Base-by-base conservation (phyloP, 2,329 filamentous ascomycete genomes). In the Aspergillus arachidicola region DNA sequence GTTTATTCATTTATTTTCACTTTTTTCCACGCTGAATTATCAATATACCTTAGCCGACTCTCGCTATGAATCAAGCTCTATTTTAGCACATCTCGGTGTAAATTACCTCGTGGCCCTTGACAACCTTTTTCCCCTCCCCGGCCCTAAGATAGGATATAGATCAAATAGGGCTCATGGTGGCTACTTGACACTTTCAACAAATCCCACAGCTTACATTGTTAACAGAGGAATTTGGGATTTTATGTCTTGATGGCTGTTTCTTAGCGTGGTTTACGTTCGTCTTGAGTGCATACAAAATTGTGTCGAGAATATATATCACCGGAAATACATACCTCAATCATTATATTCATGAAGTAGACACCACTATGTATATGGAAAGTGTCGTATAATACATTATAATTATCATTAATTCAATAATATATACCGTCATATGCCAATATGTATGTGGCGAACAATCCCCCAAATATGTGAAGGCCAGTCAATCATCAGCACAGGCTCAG, bases 21-120 rank as follows among this genome's bases (percentile, higher is more conserved):
- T 41, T 41, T 41, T 41, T 41, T 16, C 23, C 23, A 36, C 57
- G 62, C 19, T 51, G 28, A 32, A 51, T 32, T 62, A 61, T 53
- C 61, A 62, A 65, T 68, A 69, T 68, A 66, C 60, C 63, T 67
- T 60, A 58, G 57, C 50, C 64, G 58, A 62, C 60, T 67, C 38
- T 67, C 50, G 58, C 53, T 68, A 61, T 64, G 41, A 57, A 62
- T 36, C 43, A 51, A 58, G 16, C 54, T 54, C 21, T 26, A 46
- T 36, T 12, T 26, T n/a, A 23, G 16, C 11, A 43, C 26, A 23
- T 32, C 21, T 41, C 28, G 3, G 12, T 51, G 14, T 30, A 30
- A 41, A 19, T 41, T 41, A 41, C 36, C 19, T 41, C 16, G 36
- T 19, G 16, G 36, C 16, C 14, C 16, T 41, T 41, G 6, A 41